Conservation (phyloP, 2,329 filamentous ascomycete genomes). For the Colletotrichum chrysophilum region DNA sequence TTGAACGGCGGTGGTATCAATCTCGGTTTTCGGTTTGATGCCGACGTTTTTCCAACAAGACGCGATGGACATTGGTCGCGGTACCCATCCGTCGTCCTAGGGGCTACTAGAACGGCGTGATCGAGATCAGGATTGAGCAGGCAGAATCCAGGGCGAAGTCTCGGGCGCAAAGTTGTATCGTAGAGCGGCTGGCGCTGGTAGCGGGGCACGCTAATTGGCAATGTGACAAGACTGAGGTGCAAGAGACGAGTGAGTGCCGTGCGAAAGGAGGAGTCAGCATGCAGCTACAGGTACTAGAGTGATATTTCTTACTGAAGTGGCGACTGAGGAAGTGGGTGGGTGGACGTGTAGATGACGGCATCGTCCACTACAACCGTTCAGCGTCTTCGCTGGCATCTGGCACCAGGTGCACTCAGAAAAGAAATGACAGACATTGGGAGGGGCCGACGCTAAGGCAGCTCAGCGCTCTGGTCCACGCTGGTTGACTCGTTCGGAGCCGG, state of each 20-base stretch:
- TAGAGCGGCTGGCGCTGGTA: background rate
- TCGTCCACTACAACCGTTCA: background rate
- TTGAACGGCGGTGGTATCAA: background rate
- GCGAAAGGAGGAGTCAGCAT: background rate
- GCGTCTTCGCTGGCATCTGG: background rate
- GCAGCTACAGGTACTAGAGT: background rate
- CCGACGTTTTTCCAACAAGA: background rate
- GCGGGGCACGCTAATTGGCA: background rate
- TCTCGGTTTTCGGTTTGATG: background rate
- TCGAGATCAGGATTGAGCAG: background rate
- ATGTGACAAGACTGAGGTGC: background rate
- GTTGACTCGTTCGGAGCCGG: background rate
- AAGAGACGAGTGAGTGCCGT: background rate
- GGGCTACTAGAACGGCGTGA: background rate
- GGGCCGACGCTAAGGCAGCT: background rate
- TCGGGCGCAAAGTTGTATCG: background rate
- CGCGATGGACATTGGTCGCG: background rate
- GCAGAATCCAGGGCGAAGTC: background rate
- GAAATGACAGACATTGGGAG: background rate
- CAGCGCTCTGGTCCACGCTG: background rate
- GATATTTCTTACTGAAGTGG: background rate
- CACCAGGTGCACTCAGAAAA: background rate
- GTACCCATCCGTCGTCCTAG: background rate
- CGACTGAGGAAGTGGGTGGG: background rate
- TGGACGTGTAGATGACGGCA: slow-evolving; percentile 13